Evolutionary conservation across 2,329 filamentous ascomycete species (phyloP), one percentile per base, ranked within the genome.

Genomic region (Rhexocercosporidium sp.): DNA sequence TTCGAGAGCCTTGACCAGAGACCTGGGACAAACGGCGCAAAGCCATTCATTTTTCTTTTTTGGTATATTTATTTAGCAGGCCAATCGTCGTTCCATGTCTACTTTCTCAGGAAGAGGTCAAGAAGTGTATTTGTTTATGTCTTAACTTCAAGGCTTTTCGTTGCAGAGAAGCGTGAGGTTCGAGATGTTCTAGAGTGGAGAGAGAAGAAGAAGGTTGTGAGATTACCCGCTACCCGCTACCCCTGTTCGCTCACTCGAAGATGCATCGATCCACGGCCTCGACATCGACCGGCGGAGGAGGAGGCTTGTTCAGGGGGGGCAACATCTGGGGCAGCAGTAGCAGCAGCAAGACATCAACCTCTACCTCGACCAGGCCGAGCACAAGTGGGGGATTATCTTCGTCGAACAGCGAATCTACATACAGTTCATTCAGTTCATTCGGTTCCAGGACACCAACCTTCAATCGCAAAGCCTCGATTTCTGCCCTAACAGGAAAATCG

Each of bases 401-500:
- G 29, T 44, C 47, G 22, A 63, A 69, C 47, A 72, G 65, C 67
- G 72, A 76, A 39, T 70, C 69, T 54, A 65, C 66, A 12, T 66
- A 62, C 41, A 65, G 65, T 51, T 63, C 68, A 12, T 66, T 64
- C 41, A 65, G 65, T 51, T 63, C 68, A 7, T 63, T 64, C 37
- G 69, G 60, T 12, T 67, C 77, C 82, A 85, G 76, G 83, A 84
- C 71, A 81, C 84, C 78, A 83, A 84, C 72, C 76, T 85, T 86
- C 74, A 79, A 81, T 65, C 85, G 85, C 72, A 87, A 85, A 74
- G 70, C 84, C 9, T 86, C 86, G 51, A 81, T 87, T 68, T 82
- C 81, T 18, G 79, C 80, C 14, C 77, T 78, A 22, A 41, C 22
- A 22, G 63, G 44, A 47, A 54, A 65, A 20, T 66, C 68, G 16